A percentile compares a stretch with the other conserved stretches of the same genome.
These are phyloP conservation scores for Paracorniculantispora psalliotae DNA, from an alignment of 2,329 filamentous ascomycete species.

Conservation along the genomic window DNA sequence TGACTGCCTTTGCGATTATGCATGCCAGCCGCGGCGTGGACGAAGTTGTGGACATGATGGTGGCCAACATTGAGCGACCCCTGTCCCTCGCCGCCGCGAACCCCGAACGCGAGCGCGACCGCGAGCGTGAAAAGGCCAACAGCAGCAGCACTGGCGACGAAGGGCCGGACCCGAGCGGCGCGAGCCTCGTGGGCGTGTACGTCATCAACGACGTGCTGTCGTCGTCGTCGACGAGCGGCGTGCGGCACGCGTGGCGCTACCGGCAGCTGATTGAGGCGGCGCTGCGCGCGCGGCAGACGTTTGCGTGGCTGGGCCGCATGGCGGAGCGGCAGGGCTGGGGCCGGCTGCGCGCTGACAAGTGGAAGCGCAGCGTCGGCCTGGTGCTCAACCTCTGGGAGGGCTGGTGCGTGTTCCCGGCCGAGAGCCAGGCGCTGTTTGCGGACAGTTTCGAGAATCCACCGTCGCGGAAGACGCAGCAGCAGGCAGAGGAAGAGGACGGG, in stretches of 20 bases:
- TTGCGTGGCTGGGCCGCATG: slow-evolving; percentile 69
- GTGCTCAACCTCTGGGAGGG: slow-evolving; percentile 68
- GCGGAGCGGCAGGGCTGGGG: slow-evolving; percentile 74
- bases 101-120: slow-evolving; percentile 42
- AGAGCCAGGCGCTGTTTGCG: slow-evolving; percentile 67
- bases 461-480: slow-evolving; percentile 17
- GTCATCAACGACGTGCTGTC: slow-evolving; percentile 73
- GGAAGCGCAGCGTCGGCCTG: slow-evolving; percentile 69
- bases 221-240: slow-evolving; percentile 67
- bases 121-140: slow-evolving; percentile 32
- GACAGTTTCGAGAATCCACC: slow-evolving; percentile 68
- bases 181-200: slow-evolving; percentile 77
- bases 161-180: slow-evolving; percentile 59
- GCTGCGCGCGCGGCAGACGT: slow-evolving; percentile 62
- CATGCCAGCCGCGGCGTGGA: slow-evolving; percentile 81
- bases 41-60: slow-evolving; percentile 85
- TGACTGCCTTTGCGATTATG: slow-evolving; percentile 83
- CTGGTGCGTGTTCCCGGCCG: slow-evolving; percentile 68
- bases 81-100: slow-evolving; percentile 70
- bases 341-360: slow-evolving; percentile 74
- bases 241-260: slow-evolving; percentile 83
- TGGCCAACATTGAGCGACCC: slow-evolving; percentile 75
- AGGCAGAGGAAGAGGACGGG: slow-evolving; percentile 27
- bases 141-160: slow-evolving; percentile 44
- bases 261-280: slow-evolving; percentile 72